Evolutionary conservation across 495 filamentous ascomycete genomes (phyloP), one percentile per base, ranked within the genome.

Genomic region (Pyronema omphalodes): DNA sequence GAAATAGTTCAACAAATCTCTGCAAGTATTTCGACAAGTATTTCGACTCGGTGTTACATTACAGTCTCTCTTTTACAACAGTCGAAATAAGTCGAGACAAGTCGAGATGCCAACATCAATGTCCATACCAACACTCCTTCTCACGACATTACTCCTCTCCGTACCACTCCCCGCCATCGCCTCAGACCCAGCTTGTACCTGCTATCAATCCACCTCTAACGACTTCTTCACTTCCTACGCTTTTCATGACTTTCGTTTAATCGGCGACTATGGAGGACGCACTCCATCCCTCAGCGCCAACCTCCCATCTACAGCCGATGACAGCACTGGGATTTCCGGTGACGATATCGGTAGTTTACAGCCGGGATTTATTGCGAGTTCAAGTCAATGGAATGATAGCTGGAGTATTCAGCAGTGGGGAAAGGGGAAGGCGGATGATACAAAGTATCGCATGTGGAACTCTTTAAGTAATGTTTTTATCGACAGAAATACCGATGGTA

Each of bases 401-500:
- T 64, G 61, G 61, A 23, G 40, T 1, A 57, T 51, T 1, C 52
- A 57, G 55, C 52, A 57, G 14, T 64, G 61, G 61, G 60, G 60
- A 9, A 63, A 57, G n/a, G 3, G 39, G 15, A 17, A 46, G 0
- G 36, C 45, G 0, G 41, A 36, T 14, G 50, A 48, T n/a, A 56
- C 61, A 6, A 55, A 55, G 11, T 15, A 53, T 0, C 29, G 56
- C 34, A 63, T 63, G 60, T 57, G 61, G 39, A 63, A 63, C 15
- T 57, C 56, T 54, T 36, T 52, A 7, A 57, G 56, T 19, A 62
- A 62, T 55, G 60, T 62, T 12, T 63, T 58, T 62, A 35, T 63
- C 34, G 52, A 56, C 37, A 9, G n/a, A 9, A 33, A 40, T 2
- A 52, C 14, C 8, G 37, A 40, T 41, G 29, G 19, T 11, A 36